Evolutionary conservation across 2,329 filamentous ascomycete species (phyloP).

Genomic region (Colletotrichum karsti): DNA sequence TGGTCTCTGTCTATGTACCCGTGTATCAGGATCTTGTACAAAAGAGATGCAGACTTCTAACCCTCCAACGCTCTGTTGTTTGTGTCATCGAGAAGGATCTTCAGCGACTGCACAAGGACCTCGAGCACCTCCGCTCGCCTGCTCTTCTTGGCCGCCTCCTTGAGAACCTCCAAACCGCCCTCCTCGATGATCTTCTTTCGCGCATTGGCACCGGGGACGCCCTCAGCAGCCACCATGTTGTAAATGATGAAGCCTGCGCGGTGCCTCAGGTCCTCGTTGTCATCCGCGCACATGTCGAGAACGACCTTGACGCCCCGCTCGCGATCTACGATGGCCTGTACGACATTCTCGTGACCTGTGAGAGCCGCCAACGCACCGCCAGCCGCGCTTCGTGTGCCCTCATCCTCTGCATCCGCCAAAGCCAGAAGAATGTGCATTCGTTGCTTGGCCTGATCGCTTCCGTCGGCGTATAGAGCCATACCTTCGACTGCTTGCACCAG

Average conservation of each 20-base stretch:
- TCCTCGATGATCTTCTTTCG: conserved; percentile 67
- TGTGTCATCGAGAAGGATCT: conserved; percentile 63
- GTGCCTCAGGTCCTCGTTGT: conserved; percentile 72
- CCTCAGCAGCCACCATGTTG: conserved; percentile 76
- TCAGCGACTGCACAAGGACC: conserved; percentile 76
- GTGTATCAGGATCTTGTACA: conserved; percentile 7
- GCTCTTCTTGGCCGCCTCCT: conserved; percentile 73
- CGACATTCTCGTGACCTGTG: conserved; percentile 79
- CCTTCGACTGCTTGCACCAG: conserved; percentile 76
- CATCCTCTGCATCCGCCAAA: conserved; percentile 85
- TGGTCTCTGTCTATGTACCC: conserved; percentile 15
- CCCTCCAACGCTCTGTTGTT: conserved; percentile 16
- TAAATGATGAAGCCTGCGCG: conserved; percentile 79
- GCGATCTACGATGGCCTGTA: conserved; percentile 74
- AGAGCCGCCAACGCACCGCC: conserved; percentile 89
- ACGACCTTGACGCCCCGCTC: conserved; percentile 79
- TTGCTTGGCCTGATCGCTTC: conserved; percentile 72
- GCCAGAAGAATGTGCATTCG: conserved; percentile 87
- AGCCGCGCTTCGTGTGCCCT: conserved; percentile 81
- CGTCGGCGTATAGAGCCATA: conserved; percentile 74
- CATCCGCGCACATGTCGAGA: conserved; percentile 81
- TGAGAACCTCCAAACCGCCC: conserved; percentile 74
- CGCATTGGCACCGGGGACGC: conserved; percentile 69
- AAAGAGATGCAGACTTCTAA: background rate
- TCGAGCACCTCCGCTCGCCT: conserved; percentile 75